phyloP scores from a whole-genome alignment of 805 yeast genomes.

The Pichia occidentalis region DNA sequence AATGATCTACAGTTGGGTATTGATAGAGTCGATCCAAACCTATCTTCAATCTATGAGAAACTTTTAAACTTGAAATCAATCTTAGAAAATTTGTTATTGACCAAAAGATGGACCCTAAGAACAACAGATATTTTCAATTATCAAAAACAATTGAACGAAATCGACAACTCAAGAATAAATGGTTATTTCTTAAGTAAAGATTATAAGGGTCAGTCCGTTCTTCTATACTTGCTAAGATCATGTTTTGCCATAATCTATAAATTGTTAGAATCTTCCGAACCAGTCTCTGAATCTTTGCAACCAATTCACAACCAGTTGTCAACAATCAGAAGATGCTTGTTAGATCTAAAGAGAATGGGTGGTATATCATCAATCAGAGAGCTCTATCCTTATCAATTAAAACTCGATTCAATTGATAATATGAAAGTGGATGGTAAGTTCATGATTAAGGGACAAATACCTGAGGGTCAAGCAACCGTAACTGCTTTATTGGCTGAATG shows the following conservation, averaged over 20 bases:
- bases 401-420: conserved; percentile 83
- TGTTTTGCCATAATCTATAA: conserved; percentile 89
- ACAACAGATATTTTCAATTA: conserved; percentile 88
- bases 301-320: conserved; percentile 90
- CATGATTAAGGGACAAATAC: conserved; percentile 78
- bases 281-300: conserved; percentile 88
- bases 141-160: conserved; percentile 63
- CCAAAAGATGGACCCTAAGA: conserved; percentile 96
- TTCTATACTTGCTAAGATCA: conserved; percentile 75
- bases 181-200: conserved; percentile 43
- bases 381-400: conserved; percentile 92
- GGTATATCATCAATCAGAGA: conserved; percentile 86
- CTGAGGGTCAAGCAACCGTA: conserved; percentile 97
- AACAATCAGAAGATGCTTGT: conserved; percentile 82
- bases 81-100: conserved; percentile 76
- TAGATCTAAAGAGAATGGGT: conserved; percentile 88
- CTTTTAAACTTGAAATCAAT: conserved; percentile 62
- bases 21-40: conserved; percentile 40
- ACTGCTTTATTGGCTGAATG: conserved; percentile 89
- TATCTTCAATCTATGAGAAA: conserved; percentile 55
- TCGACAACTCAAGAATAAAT: conserved; percentile 65
- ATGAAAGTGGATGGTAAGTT: conserved; percentile 88
- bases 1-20: conserved; percentile 55
- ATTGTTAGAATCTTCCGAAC: conserved; percentile 85
- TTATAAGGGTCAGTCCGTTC: conserved; percentile 51